These are phyloP conservation scores for Suhomyces kilbournensis DNA, from an alignment of 805 yeast species.

Conservation along the genomic window DNA sequence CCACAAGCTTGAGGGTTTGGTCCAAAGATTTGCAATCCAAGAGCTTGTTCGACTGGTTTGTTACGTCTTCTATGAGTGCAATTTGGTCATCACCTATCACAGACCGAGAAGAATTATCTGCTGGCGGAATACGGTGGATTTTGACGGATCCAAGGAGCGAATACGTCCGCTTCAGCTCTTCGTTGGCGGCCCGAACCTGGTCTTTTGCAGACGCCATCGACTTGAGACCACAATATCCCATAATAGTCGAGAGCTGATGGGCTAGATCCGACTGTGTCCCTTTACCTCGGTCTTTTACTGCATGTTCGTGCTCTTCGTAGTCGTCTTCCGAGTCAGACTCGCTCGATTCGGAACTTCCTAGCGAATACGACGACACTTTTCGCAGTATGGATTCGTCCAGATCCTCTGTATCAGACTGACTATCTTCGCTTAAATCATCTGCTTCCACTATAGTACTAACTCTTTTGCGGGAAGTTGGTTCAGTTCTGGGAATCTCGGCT, in stretches of 20 bases:
- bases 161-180: slow-evolving; percentile 32
- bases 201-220: slow-evolving; percentile 13
- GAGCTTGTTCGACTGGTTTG: slow-evolving; percentile 14
- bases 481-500: not conserved
- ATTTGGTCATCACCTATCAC: slow-evolving; percentile 31
- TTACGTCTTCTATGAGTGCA: slow-evolving; percentile 20
- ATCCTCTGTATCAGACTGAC: slow-evolving; percentile 11
- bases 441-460: slow-evolving; percentile 30
- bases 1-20: slow-evolving; percentile 3
- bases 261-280: slow-evolving; percentile 12
- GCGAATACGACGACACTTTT: not conserved
- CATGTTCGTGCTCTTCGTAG: slow-evolving; percentile 28
- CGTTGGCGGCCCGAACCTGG: slow-evolving; percentile 24
- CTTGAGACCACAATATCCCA: slow-evolving; percentile 36
- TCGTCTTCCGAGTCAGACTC: slow-evolving; percentile 15
- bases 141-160: slow-evolving; percentile 23
- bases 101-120: slow-evolving; percentile 19
- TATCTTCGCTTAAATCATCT: slow-evolving; percentile 10
- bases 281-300: slow-evolving; percentile 16
- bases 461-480: slow-evolving; percentile 10
- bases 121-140: slow-evolving; percentile 24
- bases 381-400: slow-evolving; percentile 9
- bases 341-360: slow-evolving; percentile 5
- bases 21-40: slow-evolving; percentile 6
- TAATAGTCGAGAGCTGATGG: slow-evolving; percentile 26